These are phyloP conservation scores for Aspergillus tamarii DNA, from an alignment of 2,329 filamentous ascomycete genomes.

Conservation along the genomic window DNA sequence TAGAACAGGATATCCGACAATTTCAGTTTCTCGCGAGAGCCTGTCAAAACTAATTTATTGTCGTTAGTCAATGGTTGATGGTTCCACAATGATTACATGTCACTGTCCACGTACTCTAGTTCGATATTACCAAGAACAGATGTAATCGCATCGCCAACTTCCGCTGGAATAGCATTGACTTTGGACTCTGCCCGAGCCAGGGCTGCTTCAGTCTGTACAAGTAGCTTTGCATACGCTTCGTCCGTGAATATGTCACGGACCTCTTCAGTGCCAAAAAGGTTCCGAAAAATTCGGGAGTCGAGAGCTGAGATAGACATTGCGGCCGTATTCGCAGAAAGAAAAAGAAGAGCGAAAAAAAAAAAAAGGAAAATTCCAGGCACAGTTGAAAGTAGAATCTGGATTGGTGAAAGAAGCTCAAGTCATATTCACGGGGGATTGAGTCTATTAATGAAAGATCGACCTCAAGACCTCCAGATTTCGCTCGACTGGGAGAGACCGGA, in stretches of 20 bases:
- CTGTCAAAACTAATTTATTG: conserved; percentile 36
- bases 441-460: neutral
- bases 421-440: neutral
- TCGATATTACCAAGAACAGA: conserved; percentile 34
- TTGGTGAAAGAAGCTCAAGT: neutral
- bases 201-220: conserved; percentile 55
- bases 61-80: neutral
- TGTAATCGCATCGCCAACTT: conserved; percentile 42
- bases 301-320: conserved; percentile 26
- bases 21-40: conserved; percentile 51
- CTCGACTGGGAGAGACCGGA: neutral
- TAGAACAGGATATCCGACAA: conserved; percentile 59
- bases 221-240: conserved; percentile 6
- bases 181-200: conserved; percentile 55
- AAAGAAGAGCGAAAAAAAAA: too few relatives aligned
- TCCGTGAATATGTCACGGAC: conserved; percentile 41
- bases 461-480: neutral
- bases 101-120: conserved; percentile 34
- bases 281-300: conserved; percentile 56
- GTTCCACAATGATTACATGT: neutral
- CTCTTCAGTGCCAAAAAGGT: conserved; percentile 56
- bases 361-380: neutral
- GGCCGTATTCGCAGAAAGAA: too few relatives aligned
- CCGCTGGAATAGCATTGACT: conserved; percentile 51
- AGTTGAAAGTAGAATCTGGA: neutral